These are phyloP conservation scores for Sungouiozyma intestinalis DNA, from an alignment of 805 yeast genomes.

Conservation along the genomic window DNA sequence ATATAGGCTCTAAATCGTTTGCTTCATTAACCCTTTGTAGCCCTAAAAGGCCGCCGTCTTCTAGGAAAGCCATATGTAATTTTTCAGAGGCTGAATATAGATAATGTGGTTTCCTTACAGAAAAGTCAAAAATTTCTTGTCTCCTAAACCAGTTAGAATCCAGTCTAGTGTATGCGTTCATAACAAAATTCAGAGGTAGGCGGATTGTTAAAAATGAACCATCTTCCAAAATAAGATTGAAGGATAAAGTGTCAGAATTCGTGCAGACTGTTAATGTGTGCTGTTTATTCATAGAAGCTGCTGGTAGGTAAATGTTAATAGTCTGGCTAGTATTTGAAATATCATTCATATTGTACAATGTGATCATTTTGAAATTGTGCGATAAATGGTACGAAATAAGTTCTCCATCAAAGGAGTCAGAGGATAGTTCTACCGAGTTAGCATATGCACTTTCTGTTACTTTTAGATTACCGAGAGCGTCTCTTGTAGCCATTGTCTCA, in stretches of 20 bases:
- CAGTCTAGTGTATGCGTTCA: conserved; percentile 5
- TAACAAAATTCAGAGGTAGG: conserved; percentile 18
- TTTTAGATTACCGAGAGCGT: not conserved
- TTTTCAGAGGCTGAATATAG: conserved; percentile 37
- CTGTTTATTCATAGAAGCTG: conserved; percentile 16
- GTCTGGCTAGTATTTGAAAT: conserved; percentile 12
- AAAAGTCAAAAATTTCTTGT: conserved; percentile 57
- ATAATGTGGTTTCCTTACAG: conserved; percentile 44
- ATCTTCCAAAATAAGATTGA: conserved; percentile 20
- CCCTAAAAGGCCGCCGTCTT: conserved; percentile 70
- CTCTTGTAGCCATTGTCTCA: not conserved
- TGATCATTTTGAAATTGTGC: conserved; percentile 10
- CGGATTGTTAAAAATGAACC: conserved; percentile 16
- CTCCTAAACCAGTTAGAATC: conserved; percentile 50
- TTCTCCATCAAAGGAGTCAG: conserved; percentile 6
- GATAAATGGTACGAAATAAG: conserved; percentile 22
- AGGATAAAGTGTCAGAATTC: conserved; percentile 3
- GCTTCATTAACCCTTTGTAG: conserved; percentile 25
- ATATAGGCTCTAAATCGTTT: conserved; percentile 30
- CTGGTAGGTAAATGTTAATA: conserved; percentile 18
- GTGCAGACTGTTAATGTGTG: conserved; percentile 13
- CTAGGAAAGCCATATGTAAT: conserved; percentile 46
- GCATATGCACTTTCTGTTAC: conserved; percentile 15
- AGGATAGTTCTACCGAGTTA: conserved; percentile 9
- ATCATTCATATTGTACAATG: conserved; percentile 17